Percentiles rank a stretch among this genome's conserved stretches.
These are phyloP conservation scores for Borovskyia barvae DNA, from an alignment of 208 protist genomes.

Conservation along the genomic window DNA sequence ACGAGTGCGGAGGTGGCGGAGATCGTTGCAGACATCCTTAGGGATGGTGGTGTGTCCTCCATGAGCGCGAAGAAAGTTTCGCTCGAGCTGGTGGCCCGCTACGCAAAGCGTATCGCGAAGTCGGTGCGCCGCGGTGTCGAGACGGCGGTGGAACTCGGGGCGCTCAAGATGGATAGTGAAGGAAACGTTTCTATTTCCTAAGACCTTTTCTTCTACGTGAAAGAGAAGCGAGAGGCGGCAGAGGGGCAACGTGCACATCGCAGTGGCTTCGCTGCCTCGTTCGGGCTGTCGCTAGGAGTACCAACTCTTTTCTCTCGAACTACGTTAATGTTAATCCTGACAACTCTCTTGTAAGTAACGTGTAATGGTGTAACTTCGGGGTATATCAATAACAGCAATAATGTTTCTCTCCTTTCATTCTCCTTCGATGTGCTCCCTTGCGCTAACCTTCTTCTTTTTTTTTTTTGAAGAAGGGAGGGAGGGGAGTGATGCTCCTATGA, in stretches of 20 bases:
- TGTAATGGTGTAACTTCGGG: too few species aligned
- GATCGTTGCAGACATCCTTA: constrained; percentile 48
- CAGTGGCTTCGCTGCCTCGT: too few species aligned
- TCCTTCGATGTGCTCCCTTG: background rate
- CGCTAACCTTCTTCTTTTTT: background rate
- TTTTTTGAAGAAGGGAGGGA: too few species aligned
- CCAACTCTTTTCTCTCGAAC: too few species aligned
- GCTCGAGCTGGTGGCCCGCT: constrained; percentile 53
- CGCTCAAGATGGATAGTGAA: constrained; percentile 33
- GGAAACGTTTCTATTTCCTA: constrained; percentile 27
- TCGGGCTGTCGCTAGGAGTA: too few species aligned
- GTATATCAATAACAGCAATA: too few species aligned
- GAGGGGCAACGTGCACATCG: too few species aligned
- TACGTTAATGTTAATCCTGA: too few species aligned
- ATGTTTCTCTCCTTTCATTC: background rate
- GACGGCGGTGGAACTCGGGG: constrained; percentile 31
- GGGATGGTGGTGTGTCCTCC: constrained; percentile 14
- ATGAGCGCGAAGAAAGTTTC: constrained; percentile 49
- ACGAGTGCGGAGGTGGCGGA: constrained; percentile 45
- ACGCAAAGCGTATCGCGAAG: constrained; percentile 65
- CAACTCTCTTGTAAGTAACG: too few species aligned
- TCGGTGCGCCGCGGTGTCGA: constrained; percentile 43
- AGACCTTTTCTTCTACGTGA: background rate
- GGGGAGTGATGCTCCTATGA: too few species aligned
- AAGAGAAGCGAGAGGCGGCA: too few species aligned